Conservation (phyloP, 2,329 filamentous ascomycete species). For the Fusarium sp. region DNA sequence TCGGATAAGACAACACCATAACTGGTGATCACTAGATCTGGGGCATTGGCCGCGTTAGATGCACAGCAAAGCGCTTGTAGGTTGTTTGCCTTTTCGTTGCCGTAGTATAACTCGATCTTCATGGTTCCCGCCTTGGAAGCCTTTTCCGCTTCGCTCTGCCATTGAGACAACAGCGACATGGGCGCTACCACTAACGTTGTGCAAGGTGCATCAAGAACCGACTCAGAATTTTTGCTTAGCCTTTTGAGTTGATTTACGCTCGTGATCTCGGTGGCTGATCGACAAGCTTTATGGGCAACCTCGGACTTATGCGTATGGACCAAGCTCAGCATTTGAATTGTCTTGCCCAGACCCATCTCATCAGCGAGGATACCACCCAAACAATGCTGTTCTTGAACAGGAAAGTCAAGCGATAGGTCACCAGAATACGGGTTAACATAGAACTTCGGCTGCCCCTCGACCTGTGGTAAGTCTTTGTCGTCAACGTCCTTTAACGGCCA, state of each 20-base stretch:
- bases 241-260: slow-evolving; percentile 72
- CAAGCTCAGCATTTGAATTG: slow-evolving; percentile 96
- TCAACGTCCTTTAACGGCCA: slow-evolving; percentile 92
- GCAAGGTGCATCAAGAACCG: slow-evolving; percentile 77
- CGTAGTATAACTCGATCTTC: slow-evolving; percentile 91
- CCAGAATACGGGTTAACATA: slow-evolving; percentile 98
- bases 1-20: slow-evolving; percentile 94
- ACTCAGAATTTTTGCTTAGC: slow-evolving; percentile 66
- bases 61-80: slow-evolving; percentile 81
- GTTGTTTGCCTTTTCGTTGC: slow-evolving; percentile 82
- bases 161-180: slow-evolving; percentile 95
- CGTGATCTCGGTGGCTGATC: slow-evolving; percentile 43
- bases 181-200: slow-evolving; percentile 97
- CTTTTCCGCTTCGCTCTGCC: slow-evolving; percentile 94
- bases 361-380: slow-evolving; percentile 93
- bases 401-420: slow-evolving; percentile 90
- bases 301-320: slow-evolving; percentile 84
- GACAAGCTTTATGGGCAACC: slow-evolving; percentile 54
- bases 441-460: slow-evolving; percentile 77
- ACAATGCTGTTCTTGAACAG: slow-evolving; percentile 92
- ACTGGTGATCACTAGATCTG: slow-evolving; percentile 92
- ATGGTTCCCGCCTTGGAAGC: slow-evolving; percentile 86
- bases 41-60: slow-evolving; percentile 78
- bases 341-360: slow-evolving; percentile 98
- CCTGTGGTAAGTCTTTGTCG: slow-evolving; percentile 75